phyloP scores from a whole-genome alignment of 1,284 basidiomycete genomes.

The Mycosarcoma mackinlayi region DNA sequence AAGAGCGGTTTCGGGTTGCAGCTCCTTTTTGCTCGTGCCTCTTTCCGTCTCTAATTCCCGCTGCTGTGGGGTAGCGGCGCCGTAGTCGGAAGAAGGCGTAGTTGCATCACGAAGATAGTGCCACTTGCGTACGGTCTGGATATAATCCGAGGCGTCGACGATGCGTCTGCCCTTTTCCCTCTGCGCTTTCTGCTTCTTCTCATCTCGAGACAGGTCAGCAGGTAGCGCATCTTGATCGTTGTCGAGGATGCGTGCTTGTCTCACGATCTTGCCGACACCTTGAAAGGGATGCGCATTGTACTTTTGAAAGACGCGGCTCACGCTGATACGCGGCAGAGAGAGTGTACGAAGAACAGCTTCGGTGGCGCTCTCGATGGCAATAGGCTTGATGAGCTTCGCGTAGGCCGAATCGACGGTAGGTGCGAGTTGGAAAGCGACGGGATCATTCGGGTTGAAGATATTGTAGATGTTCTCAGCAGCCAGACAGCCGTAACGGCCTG shows the following conservation, averaged over 20 bases:
- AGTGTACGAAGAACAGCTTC: conserved; percentile 62
- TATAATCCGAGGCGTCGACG: conserved; percentile 32
- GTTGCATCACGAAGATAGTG: conserved; percentile 18
- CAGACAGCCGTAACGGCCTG: conserved; percentile 72
- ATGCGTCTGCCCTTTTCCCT: conserved; percentile 21
- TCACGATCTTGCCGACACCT: conserved; percentile 37
- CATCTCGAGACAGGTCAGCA: conserved; percentile 10
- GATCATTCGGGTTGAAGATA: conserved; percentile 68
- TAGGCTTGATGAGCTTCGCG: conserved; percentile 66
- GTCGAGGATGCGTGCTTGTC: conserved; percentile 19
- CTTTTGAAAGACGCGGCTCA: conserved; percentile 64
- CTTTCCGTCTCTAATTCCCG: conserved; percentile 13
- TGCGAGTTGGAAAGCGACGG: conserved; percentile 69
- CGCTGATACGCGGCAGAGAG: conserved; percentile 60
- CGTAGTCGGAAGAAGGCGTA: neutral
- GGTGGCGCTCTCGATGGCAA: conserved; percentile 67
- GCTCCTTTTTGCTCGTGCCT: conserved; percentile 22
- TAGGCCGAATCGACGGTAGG: conserved; percentile 68
- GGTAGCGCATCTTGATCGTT: conserved; percentile 8
- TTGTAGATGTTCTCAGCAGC: conserved; percentile 72
- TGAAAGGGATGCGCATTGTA: conserved; percentile 46
- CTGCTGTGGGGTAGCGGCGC: neutral
- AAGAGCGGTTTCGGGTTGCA: conserved; percentile 24
- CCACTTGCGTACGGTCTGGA: conserved; percentile 43
- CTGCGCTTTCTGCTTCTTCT: conserved; percentile 10